These are phyloP conservation scores for Ganoderma meredithae DNA, from an alignment of 1,284 basidiomycete genomes.

Conservation along the genomic window DNA sequence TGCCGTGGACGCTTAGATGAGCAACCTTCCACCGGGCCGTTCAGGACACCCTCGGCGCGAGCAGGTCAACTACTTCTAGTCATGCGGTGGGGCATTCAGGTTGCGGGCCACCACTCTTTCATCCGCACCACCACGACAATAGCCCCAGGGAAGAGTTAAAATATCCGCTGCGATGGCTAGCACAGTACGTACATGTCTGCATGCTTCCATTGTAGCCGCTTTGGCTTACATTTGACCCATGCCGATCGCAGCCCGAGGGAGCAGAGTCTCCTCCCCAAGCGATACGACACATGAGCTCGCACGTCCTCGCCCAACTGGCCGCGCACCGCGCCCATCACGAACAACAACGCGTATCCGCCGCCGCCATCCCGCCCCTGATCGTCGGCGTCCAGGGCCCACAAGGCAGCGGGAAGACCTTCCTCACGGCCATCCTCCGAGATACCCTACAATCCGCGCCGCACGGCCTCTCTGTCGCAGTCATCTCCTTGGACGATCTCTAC, in stretches of 20 bases:
- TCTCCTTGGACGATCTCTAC: conserved; percentile 91
- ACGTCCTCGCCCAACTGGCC: conserved; percentile 51
- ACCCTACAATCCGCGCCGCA: conserved; percentile 57
- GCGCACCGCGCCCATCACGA: conserved; percentile 35
- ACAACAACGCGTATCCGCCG: background rate
- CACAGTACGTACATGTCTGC: background rate
- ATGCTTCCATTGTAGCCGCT: background rate
- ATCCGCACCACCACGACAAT: background rate
- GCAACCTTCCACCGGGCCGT: background rate
- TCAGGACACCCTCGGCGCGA: background rate
- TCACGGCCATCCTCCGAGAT: conserved; percentile 63
- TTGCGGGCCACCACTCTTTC: background rate
- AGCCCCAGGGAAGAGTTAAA: too few relatives aligned
- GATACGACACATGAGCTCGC: conserved; percentile 50
- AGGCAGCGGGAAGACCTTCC: conserved; percentile 83
- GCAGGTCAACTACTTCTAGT: background rate
- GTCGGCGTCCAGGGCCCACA: conserved; percentile 90
- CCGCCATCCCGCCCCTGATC: conserved; percentile 60
- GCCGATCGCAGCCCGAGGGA: background rate
- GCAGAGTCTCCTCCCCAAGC: background rate
- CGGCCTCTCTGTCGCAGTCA: conserved; percentile 64
- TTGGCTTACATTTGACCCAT: background rate
- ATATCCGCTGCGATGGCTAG: background rate
- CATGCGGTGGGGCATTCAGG: background rate
- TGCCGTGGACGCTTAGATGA: background rate